Conservation (phyloP, 306 rosid species). For the Benincasa hispida region DNA sequence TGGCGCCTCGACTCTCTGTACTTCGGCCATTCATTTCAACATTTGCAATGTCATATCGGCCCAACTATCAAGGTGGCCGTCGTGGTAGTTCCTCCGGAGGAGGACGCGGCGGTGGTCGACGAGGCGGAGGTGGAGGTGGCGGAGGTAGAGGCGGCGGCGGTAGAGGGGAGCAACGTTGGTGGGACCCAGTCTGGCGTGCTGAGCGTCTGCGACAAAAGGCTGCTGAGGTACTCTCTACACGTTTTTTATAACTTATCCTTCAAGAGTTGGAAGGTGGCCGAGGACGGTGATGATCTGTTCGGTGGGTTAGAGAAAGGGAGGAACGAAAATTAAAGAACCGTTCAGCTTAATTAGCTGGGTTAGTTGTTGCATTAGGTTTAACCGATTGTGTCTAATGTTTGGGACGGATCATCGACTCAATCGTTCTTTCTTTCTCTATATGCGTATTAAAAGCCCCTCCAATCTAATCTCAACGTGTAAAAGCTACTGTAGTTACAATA, state of each 20-base stretch:
- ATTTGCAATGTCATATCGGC: constrained; percentile 52
- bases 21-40: constrained; percentile 16
- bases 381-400: not conserved
- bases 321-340: not conserved
- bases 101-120: constrained; percentile 38
- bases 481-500: not conserved
- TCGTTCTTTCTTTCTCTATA: not conserved
- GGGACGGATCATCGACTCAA: not conserved
- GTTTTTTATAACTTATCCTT: not conserved
- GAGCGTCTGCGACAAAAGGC: constrained; percentile 66
- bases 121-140: constrained; percentile 14
- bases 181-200: constrained; percentile 98
- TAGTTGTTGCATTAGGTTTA: not conserved
- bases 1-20: not conserved
- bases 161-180: constrained; percentile 85
- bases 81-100: constrained; percentile 40
- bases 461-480: not conserved
- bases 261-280: not conserved
- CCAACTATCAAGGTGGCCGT: constrained; percentile 67
- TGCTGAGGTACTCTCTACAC: constrained; percentile 35
- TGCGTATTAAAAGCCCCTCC: not conserved
- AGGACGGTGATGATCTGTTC: not conserved
- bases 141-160: constrained; percentile 43
- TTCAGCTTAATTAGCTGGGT: not conserved
- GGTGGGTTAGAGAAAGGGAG: not conserved